Conservation (phyloP, 805 yeast genomes). For the Huiozyma sinensis region DNA sequence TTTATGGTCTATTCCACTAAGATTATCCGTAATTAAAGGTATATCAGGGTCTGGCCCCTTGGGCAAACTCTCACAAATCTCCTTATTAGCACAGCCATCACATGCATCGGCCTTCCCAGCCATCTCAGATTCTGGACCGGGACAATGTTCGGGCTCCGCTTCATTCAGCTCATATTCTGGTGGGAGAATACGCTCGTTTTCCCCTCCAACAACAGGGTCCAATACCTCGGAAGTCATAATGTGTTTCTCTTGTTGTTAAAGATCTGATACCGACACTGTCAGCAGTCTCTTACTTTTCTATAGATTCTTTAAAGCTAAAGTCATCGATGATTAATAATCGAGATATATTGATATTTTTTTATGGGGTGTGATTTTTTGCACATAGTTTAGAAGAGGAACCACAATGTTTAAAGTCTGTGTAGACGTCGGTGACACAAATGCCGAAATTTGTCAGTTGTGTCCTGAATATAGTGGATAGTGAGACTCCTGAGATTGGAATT, state of each 20-base stretch:
- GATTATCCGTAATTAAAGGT: conserved; percentile 57
- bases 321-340: no score
- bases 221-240: conserved; percentile 6
- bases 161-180: conserved; percentile 34
- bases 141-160: conserved; percentile 95
- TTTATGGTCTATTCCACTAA: conserved; percentile 64
- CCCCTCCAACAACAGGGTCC: conserved; percentile 2
- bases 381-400: no score
- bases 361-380: no score
- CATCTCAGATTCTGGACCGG: conserved; percentile 89
- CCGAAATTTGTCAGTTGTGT: no score
- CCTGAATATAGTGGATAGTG: no score
- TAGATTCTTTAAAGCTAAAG: no score
- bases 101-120: conserved; percentile 97
- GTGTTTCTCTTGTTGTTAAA: neutral
- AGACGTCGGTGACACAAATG: no score
- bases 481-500: no score
- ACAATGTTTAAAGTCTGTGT: no score
- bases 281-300: no score
- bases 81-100: conserved; percentile 87
- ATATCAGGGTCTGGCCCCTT: conserved; percentile 95
- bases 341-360: no score
- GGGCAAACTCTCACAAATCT: conserved; percentile 76
- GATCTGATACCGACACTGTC: no score
- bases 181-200: conserved; percentile 11